These are phyloP conservation scores for Suhomyces vadensis DNA, from an alignment of 805 yeast genomes.

Conservation along the genomic window DNA sequence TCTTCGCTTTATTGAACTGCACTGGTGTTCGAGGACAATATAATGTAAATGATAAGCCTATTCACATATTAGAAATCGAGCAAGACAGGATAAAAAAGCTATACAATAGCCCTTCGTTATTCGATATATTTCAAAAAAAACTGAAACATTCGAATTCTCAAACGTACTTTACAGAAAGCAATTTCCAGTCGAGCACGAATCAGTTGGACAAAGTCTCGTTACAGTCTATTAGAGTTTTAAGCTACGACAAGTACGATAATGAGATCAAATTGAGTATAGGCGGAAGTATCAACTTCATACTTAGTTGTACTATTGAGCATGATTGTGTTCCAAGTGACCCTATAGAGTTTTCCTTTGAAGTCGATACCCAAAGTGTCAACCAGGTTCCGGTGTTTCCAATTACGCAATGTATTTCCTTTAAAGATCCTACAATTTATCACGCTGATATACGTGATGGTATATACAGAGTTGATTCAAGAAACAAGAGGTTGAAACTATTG, in stretches of 20 bases:
- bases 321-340: background rate
- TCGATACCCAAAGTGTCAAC: background rate
- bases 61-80: background rate
- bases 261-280: background rate
- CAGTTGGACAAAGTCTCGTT: background rate
- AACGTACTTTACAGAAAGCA: background rate
- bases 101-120: background rate
- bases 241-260: background rate
- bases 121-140: background rate
- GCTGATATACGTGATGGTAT: constrained; percentile 10
- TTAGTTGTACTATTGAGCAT: background rate
- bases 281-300: background rate
- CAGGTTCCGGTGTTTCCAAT: constrained; percentile 2
- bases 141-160: background rate
- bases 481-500: background rate
- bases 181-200: too few species aligned
- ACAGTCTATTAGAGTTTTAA: background rate
- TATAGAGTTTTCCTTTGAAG: background rate
- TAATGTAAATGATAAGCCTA: background rate
- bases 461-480: background rate
- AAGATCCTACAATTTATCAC: background rate
- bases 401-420: background rate
- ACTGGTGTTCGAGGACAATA: background rate
- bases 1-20: background rate
- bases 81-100: background rate